Conservation (phyloP, 257 asterid species). For the Solanum chiquidenum region DNA sequence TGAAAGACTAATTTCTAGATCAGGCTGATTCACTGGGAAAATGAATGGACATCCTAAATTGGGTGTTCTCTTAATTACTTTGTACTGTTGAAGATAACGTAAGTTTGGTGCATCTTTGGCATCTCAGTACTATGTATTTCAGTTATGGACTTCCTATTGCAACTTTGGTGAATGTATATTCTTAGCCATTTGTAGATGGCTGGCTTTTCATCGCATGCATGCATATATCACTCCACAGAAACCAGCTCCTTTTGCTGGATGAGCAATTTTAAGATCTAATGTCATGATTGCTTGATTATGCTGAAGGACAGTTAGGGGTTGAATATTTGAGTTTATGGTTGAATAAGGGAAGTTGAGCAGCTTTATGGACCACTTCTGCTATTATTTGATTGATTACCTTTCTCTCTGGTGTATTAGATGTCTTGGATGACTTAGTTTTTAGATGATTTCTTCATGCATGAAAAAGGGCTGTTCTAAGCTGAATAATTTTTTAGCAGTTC, state of each 20-base stretch:
- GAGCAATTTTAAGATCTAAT: background rate
- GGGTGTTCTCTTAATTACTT: background rate
- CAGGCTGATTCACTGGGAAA: background rate
- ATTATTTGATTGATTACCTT: background rate
- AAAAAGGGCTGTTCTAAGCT: background rate
- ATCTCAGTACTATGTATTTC: background rate
- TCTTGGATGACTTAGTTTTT: background rate
- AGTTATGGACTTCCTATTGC: background rate
- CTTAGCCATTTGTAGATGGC: background rate
- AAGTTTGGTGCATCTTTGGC: background rate
- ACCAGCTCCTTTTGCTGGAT: background rate
- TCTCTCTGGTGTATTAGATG: background rate
- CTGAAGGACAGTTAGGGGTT: background rate
- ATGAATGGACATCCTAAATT: background rate
- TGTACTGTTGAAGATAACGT: background rate
- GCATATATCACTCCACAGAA: background rate
- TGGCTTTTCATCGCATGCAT: background rate
- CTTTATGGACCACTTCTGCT: background rate
- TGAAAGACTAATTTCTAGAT: background rate
- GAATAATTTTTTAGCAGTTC: background rate
- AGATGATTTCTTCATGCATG: background rate
- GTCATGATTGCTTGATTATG: background rate
- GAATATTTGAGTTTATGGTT: background rate
- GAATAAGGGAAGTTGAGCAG: background rate
- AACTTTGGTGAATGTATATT: background rate